phyloP scores from a whole-genome alignment of 2,329 filamentous ascomycete species.

The Leptodontidium sp. region DNA sequence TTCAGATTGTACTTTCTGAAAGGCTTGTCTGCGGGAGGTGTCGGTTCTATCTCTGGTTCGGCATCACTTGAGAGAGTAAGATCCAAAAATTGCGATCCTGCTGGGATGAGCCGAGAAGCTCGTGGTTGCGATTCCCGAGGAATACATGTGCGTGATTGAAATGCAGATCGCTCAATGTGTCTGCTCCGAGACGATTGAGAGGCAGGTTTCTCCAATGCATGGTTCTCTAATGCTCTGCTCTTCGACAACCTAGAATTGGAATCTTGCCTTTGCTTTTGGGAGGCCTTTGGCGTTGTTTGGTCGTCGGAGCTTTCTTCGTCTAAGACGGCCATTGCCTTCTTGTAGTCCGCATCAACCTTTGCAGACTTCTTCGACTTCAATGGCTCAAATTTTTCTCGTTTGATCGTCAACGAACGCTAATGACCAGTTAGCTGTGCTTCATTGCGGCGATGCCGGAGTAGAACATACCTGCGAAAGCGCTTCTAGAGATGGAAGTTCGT shows the following conservation, averaged over 20 bases:
- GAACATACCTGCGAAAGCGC: slow-evolving; percentile 36
- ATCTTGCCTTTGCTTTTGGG: slow-evolving; percentile 27
- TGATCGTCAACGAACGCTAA: slow-evolving; percentile 41
- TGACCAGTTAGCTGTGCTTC: neutral
- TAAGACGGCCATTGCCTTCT: slow-evolving; percentile 56
- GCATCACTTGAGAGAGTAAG: slow-evolving; percentile 43
- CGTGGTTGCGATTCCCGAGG: slow-evolving; percentile 8
- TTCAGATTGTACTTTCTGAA: slow-evolving; percentile 11
- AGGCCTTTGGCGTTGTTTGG: slow-evolving; percentile 37
- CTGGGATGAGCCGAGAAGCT: slow-evolving; percentile 40
- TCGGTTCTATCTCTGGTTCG: slow-evolving; percentile 24
- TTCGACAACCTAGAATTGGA: slow-evolving; percentile 21
- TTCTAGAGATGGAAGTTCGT: slow-evolving; percentile 38
- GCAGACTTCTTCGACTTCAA: slow-evolving; percentile 28
- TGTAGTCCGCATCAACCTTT: slow-evolving; percentile 48
- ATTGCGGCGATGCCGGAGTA: neutral
- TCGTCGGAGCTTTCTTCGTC: slow-evolving; percentile 30
- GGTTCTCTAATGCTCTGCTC: slow-evolving; percentile 7
- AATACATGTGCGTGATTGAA: slow-evolving; percentile 22
- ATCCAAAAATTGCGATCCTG: slow-evolving; percentile 51
- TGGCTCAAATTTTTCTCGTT: slow-evolving; percentile 37
- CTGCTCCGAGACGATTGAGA: slow-evolving; percentile 2
- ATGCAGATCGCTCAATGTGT: slow-evolving; percentile 17
- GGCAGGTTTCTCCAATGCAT: slow-evolving; percentile 17
- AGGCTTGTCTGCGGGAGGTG: neutral